Conservation (phyloP, 2,329 filamentous ascomycete genomes). For the Aspergillus tanneri region DNA sequence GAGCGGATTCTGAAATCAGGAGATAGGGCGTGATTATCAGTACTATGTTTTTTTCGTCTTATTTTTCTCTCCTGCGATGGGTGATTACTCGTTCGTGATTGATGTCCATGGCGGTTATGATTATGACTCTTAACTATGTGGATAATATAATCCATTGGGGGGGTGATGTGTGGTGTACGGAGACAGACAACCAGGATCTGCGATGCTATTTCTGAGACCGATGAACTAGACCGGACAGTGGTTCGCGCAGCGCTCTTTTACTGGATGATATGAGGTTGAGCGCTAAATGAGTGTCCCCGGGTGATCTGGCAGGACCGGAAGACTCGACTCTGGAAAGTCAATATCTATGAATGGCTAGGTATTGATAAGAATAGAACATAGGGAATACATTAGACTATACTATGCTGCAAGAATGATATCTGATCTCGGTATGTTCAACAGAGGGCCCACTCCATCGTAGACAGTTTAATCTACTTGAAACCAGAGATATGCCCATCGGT, state of each 20-base stretch:
- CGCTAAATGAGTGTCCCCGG: not conserved
- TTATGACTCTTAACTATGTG: too few relatives aligned
- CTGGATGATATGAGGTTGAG: not conserved
- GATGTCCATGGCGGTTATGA: not conserved
- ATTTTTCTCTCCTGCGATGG: not conserved
- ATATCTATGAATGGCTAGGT: too few relatives aligned
- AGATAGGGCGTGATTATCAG: constrained; percentile 31
- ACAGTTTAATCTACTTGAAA: too few relatives aligned
- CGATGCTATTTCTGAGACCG: not conserved
- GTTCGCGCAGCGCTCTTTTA: not conserved
- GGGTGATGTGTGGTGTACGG: too few relatives aligned
- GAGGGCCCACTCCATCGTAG: too few relatives aligned
- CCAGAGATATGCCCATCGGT: too few relatives aligned
- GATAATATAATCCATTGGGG: too few relatives aligned
- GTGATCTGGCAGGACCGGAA: not conserved
- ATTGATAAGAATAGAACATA: too few relatives aligned
- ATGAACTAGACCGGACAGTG: not conserved
- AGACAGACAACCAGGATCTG: not conserved
- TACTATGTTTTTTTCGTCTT: not conserved
- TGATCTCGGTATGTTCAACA: too few relatives aligned
- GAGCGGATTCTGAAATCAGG: constrained; percentile 75
- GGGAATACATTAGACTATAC: too few relatives aligned
- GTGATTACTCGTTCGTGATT: not conserved
- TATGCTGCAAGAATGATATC: too few relatives aligned
- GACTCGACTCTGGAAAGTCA: too few relatives aligned